Evolutionary conservation across 139 green algal species (phyloP), one percentile per base, ranked within the genome.

Genomic region (Nannochloris sp.): DNA sequence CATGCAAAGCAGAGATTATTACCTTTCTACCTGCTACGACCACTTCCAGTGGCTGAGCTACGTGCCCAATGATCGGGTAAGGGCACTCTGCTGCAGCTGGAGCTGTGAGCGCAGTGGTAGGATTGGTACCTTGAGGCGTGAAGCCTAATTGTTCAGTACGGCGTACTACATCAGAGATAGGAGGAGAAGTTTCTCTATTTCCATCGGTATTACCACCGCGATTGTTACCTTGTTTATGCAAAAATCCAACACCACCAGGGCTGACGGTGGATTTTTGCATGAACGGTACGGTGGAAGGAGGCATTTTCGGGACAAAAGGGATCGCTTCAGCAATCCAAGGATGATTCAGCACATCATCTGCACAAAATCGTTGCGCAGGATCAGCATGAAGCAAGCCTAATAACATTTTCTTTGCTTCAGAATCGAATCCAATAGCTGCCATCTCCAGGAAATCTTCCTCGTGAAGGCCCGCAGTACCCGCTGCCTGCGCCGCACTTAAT

Each of bases 381-480:
- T 78, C 71, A 19, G 56, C 71, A 10, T 37, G 9, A 19, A 78
- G 64, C 24, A 78, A 64, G 54, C 56, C 31, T 30, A 68, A 13
- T 48, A 78, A 42, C 12, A 78, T 45, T 19, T 62, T 37, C 19
- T 42, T 38, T 4, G 64, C 45, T 2, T 15, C 27, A 30, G 10
- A 24, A 29, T 73, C 64, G 35, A 78, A 54, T 13, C 71, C 71
- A 2, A 78, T 32, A 38, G 45, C 61, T n/a, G n/a, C n/a, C n/a
- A n/a, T n/a, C n/a, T n/a, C n/a, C n/a, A n/a, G n/a, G n/a, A n/a
- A n/a, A n/a, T n/a, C n/a, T n/a, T n/a, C n/a, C n/a, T n/a, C n/a
- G n/a, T n/a, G n/a, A n/a, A n/a, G n/a, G n/a, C n/a, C n/a, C n/a
- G n/a, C n/a, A n/a, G n/a, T n/a, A n/a, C n/a, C n/a, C n/a, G n/a